Base-by-base conservation (phyloP, 257 asterid genomes). In the Solanum chiquidenum region DNA sequence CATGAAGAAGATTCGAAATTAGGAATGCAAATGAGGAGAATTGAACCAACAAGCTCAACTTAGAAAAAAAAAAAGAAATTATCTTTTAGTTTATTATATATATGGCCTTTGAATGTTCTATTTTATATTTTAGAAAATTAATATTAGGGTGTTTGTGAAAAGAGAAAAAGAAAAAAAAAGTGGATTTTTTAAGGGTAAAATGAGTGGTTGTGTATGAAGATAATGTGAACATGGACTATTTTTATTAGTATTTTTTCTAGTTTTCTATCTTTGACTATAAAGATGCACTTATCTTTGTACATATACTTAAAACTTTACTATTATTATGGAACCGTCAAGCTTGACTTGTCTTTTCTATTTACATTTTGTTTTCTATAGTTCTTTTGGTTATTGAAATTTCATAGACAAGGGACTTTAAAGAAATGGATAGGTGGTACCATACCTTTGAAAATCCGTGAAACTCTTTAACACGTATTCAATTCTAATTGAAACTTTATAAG, bases 21-120 rank as follows among this genome's bases (percentile, higher is more conserved):
- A 34, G 95, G 95, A 14, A 55, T 87, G 37, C 95, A 89, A 29
- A 91, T 95, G 96, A 90, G 90, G 6, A 91, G 79, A 85, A 73
- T 95, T 14, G 98, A 92, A 88, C 99, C 95, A 14, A 74, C 91
- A 10, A 40, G 0, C 86, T 90, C 87, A 74, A 34, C 6, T 60
- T 62, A 64, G 80, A 21, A 8, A 2, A 62, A 23, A 66, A 40
- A 40, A 29, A 44, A 7, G 16, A 7, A 12, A n/a, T 46, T 49
- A 4, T 8, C 40, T 20, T 69, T 29, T 34, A 12, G 10, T 71
- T 72, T 31, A 18, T 71, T 18, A 4, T 68, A 40, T 75, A 40
- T 25, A 9, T 75, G 42, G 23, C n/a, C 55, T 86, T 75, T 86
- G 82, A 33, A 25, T n/a, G 31, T 85, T 88, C 82, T 74, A 37